Base-by-base conservation (phyloP, 192 early-diverging fungal species). In the Spizellomyces punctatus region DNA sequence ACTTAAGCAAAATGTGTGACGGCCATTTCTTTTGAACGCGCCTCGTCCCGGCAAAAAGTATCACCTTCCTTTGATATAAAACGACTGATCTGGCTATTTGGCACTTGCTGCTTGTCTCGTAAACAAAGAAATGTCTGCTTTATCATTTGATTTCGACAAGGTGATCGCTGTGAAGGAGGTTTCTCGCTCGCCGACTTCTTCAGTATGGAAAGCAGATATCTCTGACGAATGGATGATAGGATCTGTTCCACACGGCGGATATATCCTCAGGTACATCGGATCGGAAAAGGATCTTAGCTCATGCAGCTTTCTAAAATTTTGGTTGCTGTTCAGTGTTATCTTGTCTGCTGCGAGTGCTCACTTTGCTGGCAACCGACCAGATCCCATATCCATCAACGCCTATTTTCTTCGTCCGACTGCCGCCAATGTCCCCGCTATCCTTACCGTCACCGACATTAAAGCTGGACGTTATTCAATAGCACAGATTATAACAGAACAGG, bases 161-260 rank as follows among this genome's bases (percentile, higher is more conserved):
- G 61, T 43, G 42, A 62, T 36, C 42, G 16, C 16, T 9, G 61
- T 62, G 16, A n/a, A 36, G 16, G 61, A 62, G 42, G 16, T 62
- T 19, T 6, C 61, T 36, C 19, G 61, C 19, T 22, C 61, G 16
- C 19, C 6, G 41, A 6, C 17, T 62, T 36, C n/a, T 16, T 62
- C 61, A 6, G 41, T 36, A 4, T 62, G 61, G 61, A 16, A 19
- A 19, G 61, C 17, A 62, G 16, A 43, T 43, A 9, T 62, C 19
- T 62, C 61, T 62, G 61, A 62, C 19, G 61, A 62, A 36, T 62
- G 61, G 61, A 62, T 62, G 61, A 62, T 62, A 17, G 61, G 61
- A 16, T n/a, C 16, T 62, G 61, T 62, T 6, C 61, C 61, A 36
- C 61, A 62, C 41, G 61, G 61, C 17, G 61, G 61, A 6, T 36